phyloP scores from a whole-genome alignment of 768 basidiomycete species.

The Leccinum sublutescens region DNA sequence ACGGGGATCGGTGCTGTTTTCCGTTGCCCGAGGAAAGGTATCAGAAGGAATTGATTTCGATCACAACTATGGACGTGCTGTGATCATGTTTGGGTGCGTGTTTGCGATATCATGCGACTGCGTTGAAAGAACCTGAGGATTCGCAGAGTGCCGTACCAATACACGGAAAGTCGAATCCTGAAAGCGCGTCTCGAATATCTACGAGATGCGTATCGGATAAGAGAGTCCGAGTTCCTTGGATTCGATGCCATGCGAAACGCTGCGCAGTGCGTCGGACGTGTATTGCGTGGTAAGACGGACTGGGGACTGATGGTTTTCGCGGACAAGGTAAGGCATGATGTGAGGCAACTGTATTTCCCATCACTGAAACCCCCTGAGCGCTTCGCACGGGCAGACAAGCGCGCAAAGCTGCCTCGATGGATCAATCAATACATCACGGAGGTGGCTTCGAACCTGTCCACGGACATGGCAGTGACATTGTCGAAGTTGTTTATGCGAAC shows the following conservation, averaged over 20 bases:
- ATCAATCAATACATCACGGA: constrained; percentile 99
- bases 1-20: constrained; percentile 91
- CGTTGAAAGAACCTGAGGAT: constrained; percentile 2
- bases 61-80: constrained; percentile 97
- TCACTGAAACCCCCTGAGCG: constrained; percentile 48
- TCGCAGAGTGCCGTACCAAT: constrained; percentile 88
- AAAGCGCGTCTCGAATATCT: constrained; percentile 97
- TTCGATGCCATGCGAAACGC: constrained; percentile 99
- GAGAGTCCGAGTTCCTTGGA: constrained; percentile 97
- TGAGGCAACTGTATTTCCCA: not conserved
- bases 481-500: constrained; percentile 96
- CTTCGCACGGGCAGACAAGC: constrained; percentile 89
- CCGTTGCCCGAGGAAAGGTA: constrained; percentile 97
- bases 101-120: not conserved
- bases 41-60: constrained; percentile 99
- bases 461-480: constrained; percentile 93
- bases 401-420: constrained; percentile 96
- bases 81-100: constrained; percentile 97
- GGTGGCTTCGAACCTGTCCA: constrained; percentile 93
- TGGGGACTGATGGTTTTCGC: constrained; percentile 99
- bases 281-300: constrained; percentile 96
- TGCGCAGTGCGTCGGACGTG: constrained; percentile 97
- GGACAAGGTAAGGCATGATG: constrained; percentile 70
- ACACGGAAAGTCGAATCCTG: constrained; percentile 95
- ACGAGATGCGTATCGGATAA: constrained; percentile 96